phyloP scores from a whole-genome alignment of 306 rosid genomes.

The Gastrolobium bilobum region DNA sequence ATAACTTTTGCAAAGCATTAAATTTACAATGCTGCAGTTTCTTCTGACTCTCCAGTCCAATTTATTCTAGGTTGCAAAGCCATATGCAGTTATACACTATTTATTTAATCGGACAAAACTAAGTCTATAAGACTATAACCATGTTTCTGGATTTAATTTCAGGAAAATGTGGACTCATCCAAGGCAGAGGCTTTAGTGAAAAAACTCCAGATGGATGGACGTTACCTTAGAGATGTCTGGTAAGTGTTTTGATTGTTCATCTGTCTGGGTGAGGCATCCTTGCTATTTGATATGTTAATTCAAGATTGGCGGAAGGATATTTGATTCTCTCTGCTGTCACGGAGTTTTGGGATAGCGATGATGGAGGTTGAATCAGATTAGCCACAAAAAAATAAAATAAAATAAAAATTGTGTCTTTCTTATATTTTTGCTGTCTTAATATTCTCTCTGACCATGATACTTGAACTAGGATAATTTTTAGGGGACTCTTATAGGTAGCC shows the following conservation, averaged over 20 bases:
- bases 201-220: constrained; percentile 71
- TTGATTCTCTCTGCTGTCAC: constrained; percentile 40
- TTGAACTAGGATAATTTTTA: constrained; percentile 43
- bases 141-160: constrained; percentile 41
- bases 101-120: background rate
- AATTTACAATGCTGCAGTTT: background rate
- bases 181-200: constrained; percentile 74
- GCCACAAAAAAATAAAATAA: no score
- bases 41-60: background rate
- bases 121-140: constrained; percentile 21
- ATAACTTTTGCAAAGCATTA: background rate
- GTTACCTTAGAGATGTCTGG: constrained; percentile 86
- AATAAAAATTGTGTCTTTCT: background rate
- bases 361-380: constrained; percentile 48
- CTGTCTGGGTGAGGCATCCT: constrained; percentile 37
- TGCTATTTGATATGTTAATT: constrained; percentile 27
- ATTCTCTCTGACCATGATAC: background rate
- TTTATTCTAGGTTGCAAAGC: background rate
- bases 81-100: constrained; percentile 2
- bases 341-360: constrained; percentile 47
- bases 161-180: constrained; percentile 72
- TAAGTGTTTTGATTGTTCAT: constrained; percentile 41
- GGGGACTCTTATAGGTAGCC: constrained; percentile 49
- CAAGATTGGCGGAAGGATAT: constrained; percentile 44
- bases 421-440: background rate